Evolutionary conservation across 2,329 filamentous ascomycete genomes (phyloP).

Genomic region (Aspergillus eucalypticola): DNA sequence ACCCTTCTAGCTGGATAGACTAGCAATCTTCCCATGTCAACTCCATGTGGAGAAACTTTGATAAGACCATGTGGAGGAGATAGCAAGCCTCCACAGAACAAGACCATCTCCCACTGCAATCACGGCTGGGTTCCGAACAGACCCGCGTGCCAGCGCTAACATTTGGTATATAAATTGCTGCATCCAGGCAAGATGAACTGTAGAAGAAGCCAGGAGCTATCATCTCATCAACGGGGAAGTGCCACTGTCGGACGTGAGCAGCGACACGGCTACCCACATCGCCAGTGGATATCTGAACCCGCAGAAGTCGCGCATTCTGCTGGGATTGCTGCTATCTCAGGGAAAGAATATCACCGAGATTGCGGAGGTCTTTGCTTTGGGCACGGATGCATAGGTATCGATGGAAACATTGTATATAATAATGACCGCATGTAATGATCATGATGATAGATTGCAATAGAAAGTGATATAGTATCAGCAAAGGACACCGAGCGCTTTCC

Average conservation of each 20-base stretch:
- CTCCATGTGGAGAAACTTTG: background rate
- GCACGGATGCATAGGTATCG: background rate
- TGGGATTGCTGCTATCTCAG: constrained; percentile 21
- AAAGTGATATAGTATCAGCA: background rate
- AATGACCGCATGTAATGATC: background rate
- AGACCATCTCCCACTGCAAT: too few relatives aligned
- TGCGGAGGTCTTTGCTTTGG: constrained; percentile 12
- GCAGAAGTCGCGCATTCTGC: constrained; percentile 19
- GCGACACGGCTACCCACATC: constrained; percentile 24
- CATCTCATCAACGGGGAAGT: constrained; percentile 24
- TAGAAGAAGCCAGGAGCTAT: background rate
- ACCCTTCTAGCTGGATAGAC: background rate
- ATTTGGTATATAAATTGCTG: background rate
- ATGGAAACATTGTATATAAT: background rate
- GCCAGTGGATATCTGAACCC: constrained; percentile 26
- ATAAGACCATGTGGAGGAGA: background rate
- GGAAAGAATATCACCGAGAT: constrained; percentile 15
- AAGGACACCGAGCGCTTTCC: too few relatives aligned
- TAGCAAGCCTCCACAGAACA: background rate
- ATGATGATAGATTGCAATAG: background rate
- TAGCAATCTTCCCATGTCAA: background rate
- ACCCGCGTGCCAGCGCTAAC: background rate
- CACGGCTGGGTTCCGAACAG: background rate
- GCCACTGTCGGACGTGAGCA: constrained; percentile 19
- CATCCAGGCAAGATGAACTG: background rate